Evolutionary conservation across 129 eudicot genomes (phyloP), one percentile per base, ranked within the genome.

Genomic region (Lactuca sativa): DNA sequence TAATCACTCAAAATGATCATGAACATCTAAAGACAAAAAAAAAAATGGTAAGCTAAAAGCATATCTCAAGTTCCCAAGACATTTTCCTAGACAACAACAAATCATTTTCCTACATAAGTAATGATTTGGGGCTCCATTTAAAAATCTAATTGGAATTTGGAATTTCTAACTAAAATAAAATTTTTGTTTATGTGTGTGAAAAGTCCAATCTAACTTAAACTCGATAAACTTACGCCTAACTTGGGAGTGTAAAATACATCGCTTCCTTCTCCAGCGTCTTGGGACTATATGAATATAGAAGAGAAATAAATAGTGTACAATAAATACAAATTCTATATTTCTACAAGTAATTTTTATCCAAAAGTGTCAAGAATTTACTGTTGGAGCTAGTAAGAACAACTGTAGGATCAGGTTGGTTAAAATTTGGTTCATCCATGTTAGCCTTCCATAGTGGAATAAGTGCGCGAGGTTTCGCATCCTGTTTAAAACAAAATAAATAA

Each of bases 381-480:
- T 54, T 81, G 59, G 99, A 80, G 64, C 72, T 47, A 44, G 95
- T 69, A 80, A 95, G 80, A 72, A 87, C 38, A 10, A 86, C 93
- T 7, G 97, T 56, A 71, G 95, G 90, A 83, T 87, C 92, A 77
- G 86, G 77, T 74, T 77, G 96, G 83, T 77, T 77, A 61, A 87
- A 78, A 16, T 86, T 84, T 16, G 91, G 85, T 74, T 95, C 96
- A 56, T 87, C 97, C 83, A 95, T 75, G 71, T 84, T 85, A 71
- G 93, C 92, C 84, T 86, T 95, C 97, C 91, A 90, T 36, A 95
- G 78, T 48, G 95, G 84, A 66, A 90, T 56, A 55, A 83, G 69
- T 4, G 84, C 61, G 38, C 89, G 93, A 30, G 99, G 99, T 69
- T 87, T 85, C 18, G 97, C 95, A 69, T 95, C 99, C 99, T 93